phyloP scores from a whole-genome alignment of 2,329 filamentous ascomycete species.

The Stachybotrys chlorohalonatus region DNA sequence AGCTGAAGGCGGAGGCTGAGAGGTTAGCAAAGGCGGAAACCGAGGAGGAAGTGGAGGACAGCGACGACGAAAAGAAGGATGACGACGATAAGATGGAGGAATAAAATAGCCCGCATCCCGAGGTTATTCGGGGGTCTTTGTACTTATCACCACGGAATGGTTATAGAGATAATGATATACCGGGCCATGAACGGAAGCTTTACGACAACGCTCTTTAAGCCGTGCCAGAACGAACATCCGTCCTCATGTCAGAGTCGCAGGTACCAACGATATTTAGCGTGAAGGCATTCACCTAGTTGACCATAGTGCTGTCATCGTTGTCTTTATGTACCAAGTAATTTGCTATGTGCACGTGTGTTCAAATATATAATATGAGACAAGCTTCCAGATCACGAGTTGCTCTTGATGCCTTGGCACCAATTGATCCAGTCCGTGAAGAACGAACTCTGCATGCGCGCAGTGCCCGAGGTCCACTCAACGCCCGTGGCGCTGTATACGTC shows the following conservation, averaged over 20 bases:
- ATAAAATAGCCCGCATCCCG: slow-evolving; percentile 32
- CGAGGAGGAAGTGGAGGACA: slow-evolving; percentile 73
- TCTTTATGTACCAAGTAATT: no score
- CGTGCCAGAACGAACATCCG: no score
- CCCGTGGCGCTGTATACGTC: slow-evolving; percentile 57
- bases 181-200: neutral
- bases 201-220: no score
- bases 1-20: slow-evolving; percentile 85
- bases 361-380: neutral
- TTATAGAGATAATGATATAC: slow-evolving; percentile 25
- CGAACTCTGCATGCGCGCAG: slow-evolving; percentile 49
- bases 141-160: slow-evolving; percentile 25
- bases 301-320: no score
- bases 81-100: slow-evolving; percentile 80
- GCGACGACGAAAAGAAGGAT: slow-evolving; percentile 55
- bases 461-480: slow-evolving; percentile 45
- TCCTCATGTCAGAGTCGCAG: no score
- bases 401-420: slow-evolving; percentile 47
- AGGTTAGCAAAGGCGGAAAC: slow-evolving; percentile 82
- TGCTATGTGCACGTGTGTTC: no score
- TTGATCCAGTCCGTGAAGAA: slow-evolving; percentile 69
- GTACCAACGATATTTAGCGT: no score
- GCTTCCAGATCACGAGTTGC: no score
- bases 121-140: slow-evolving; percentile 15
- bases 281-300: no score